phyloP scores from a whole-genome alignment of 495 filamentous ascomycete species.

The Talaromyces borbonicus region DNA sequence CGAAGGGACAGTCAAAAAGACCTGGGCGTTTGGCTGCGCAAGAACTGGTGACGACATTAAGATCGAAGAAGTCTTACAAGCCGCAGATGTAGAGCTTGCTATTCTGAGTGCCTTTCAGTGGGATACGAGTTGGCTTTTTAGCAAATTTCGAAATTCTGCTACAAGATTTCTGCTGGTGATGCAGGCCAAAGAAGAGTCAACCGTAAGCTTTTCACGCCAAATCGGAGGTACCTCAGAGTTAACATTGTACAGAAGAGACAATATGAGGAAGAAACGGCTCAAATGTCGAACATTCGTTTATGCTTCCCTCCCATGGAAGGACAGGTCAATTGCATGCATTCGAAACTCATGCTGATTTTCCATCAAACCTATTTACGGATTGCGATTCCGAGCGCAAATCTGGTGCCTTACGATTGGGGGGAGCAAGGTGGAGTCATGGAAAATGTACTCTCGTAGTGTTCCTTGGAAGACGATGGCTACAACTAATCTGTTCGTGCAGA shows the following conservation, averaged over 20 bases:
- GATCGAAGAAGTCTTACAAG: slow-evolving; percentile 82
- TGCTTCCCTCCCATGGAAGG: slow-evolving; percentile 73
- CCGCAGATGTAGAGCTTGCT: slow-evolving; percentile 56
- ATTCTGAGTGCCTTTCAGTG: slow-evolving; percentile 82
- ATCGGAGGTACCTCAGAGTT: background rate
- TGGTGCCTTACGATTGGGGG: slow-evolving; percentile 78
- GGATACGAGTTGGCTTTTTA: slow-evolving; percentile 65
- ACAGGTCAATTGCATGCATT: slow-evolving; percentile 68
- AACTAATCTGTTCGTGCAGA: slow-evolving; percentile 26
- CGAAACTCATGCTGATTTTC: slow-evolving; percentile 77
- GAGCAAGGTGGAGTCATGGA: slow-evolving; percentile 67
- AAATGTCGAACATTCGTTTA: slow-evolving; percentile 49
- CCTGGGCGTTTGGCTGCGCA: slow-evolving; percentile 50
- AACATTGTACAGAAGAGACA: slow-evolving; percentile 18
- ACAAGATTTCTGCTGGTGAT: slow-evolving; percentile 59
- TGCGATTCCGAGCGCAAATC: slow-evolving; percentile 71
- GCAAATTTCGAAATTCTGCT: slow-evolving; percentile 42
- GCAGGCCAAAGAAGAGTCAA: slow-evolving; percentile 52
- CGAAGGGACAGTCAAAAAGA: slow-evolving; percentile 70
- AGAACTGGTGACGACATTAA: slow-evolving; percentile 65
- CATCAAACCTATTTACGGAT: slow-evolving; percentile 59
- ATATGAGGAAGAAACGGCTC: slow-evolving; percentile 36
- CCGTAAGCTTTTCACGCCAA: slow-evolving; percentile 28
- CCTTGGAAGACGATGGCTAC: background rate
- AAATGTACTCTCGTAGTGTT: slow-evolving; percentile 45